Evolutionary conservation across 2,329 filamentous ascomycete species (phyloP).

Genomic region (Xylariaceae sp.): DNA sequence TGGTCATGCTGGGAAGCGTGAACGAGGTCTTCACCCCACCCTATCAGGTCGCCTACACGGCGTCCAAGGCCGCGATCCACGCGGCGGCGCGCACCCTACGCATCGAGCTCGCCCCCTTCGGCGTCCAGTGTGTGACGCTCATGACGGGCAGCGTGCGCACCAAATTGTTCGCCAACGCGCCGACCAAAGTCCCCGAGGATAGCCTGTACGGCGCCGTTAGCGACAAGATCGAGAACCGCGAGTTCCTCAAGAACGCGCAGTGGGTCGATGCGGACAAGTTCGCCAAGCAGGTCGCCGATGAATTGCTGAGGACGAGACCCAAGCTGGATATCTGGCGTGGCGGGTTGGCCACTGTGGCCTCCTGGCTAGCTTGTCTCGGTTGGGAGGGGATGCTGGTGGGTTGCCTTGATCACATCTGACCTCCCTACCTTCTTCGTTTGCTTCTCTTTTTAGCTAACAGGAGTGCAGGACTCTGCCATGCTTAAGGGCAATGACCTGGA

Average conservation of each 20-base stretch:
- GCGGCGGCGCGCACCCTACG: conserved; percentile 24
- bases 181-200: conserved; percentile 22
- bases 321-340: conserved; percentile 28
- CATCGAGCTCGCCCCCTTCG: conserved; percentile 29
- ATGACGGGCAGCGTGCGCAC: conserved; percentile 29
- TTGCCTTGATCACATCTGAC: background rate
- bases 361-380: conserved; percentile 26
- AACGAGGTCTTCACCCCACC: conserved; percentile 28
- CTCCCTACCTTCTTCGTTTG: conserved; percentile 15
- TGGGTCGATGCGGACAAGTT: conserved; percentile 26
- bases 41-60: conserved; percentile 28
- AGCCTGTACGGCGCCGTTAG: conserved; percentile 26
- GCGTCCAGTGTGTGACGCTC: conserved; percentile 28
- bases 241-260: conserved; percentile 22
- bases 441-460: background rate
- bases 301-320: conserved; percentile 23
- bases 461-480: background rate
- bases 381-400: conserved; percentile 28
- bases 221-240: conserved; percentile 23
- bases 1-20: too few species aligned
- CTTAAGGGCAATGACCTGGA: background rate
- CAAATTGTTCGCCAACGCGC: conserved; percentile 25
- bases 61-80: conserved; percentile 28
- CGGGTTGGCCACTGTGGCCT: conserved; percentile 23
- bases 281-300: conserved; percentile 25